A percentile compares a stretch with the other conserved stretches of the same genome.
These are phyloP conservation scores for Hypomyces rosellus DNA, from an alignment of 2,329 filamentous ascomycete genomes.

Conservation along the genomic window DNA sequence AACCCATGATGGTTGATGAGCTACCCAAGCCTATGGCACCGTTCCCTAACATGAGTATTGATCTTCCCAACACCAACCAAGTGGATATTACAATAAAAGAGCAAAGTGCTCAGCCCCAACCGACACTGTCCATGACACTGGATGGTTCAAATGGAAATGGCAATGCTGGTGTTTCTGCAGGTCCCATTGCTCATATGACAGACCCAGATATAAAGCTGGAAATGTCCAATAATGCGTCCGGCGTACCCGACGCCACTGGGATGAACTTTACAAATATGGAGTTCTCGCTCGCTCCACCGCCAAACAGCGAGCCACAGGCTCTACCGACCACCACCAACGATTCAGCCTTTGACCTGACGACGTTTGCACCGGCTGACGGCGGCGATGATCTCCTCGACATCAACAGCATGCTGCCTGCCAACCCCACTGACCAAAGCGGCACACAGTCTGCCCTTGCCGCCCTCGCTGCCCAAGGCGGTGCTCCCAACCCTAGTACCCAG, in stretches of 20 bases:
- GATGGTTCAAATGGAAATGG: conserved; percentile 10
- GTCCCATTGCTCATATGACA: conserved; percentile 22
- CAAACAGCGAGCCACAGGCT: conserved; percentile 25
- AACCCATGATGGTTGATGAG: conserved; percentile 29
- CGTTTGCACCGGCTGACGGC: conserved; percentile 33
- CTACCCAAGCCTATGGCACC: conserved; percentile 41
- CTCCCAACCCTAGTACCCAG: conserved; percentile 2
- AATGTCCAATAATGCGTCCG: conserved; percentile 13
- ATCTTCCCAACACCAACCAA: conserved; percentile 23
- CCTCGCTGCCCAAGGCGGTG: background rate
- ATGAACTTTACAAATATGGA: conserved; percentile 52
- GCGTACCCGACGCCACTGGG: conserved; percentile 23
- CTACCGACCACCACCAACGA: conserved; percentile 24
- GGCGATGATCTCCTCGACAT: conserved; percentile 26
- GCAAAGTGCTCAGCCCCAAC: conserved; percentile 9
- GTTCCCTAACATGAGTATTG: conserved; percentile 52
- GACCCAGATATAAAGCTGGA: conserved; percentile 21
- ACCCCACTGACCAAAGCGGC: conserved; percentile 13
- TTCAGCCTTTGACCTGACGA: conserved; percentile 39
- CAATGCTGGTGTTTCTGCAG: conserved; percentile 18
- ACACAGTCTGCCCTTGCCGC: background rate
- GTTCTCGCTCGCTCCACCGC: conserved; percentile 46
- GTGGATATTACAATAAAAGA: conserved; percentile 7
- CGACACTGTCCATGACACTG: conserved; percentile 9
- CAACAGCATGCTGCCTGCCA: conserved; percentile 25